Percentiles rank a stretch among this genome's conserved stretches.
Evolutionary conservation across 2,329 filamentous ascomycete genomes (phyloP).

Genomic region (Canariomyces notabilis): DNA sequence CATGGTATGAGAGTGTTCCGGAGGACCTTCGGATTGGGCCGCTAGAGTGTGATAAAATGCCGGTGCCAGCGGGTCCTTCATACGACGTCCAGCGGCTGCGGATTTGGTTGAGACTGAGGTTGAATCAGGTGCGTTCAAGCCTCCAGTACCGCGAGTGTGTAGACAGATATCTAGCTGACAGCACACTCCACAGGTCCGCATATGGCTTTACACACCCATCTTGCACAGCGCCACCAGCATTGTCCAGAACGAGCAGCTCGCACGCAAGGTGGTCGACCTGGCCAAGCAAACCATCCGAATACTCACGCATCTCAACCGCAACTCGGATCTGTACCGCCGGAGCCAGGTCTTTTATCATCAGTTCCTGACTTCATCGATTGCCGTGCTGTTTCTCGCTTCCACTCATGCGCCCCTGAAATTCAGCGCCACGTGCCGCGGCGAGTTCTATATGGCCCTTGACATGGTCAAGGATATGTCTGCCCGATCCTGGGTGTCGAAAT

Average conservation of each 20-base stretch:
- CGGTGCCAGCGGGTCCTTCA: constrained; percentile 50
- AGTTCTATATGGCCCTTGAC: constrained; percentile 75
- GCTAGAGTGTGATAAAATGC: constrained; percentile 51
- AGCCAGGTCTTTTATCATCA: constrained; percentile 77
- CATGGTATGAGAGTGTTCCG: constrained; percentile 78
- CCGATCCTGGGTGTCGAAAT: constrained; percentile 65
- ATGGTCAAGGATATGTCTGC: constrained; percentile 67
- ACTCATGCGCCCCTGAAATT: constrained; percentile 71
- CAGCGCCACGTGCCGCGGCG: constrained; percentile 61
- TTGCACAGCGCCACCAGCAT: constrained; percentile 82
- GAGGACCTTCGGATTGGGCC: constrained; percentile 54
- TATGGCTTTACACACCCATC: constrained; percentile 81
- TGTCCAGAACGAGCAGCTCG: constrained; percentile 66
- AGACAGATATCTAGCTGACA: background rate
- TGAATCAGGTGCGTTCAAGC: constrained; percentile 59
- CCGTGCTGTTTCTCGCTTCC: constrained; percentile 70
- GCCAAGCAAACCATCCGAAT: constrained; percentile 73
- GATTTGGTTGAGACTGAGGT: constrained; percentile 75
- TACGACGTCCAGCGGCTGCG: constrained; percentile 69
- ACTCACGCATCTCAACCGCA: constrained; percentile 65
- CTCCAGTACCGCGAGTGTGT: no score
- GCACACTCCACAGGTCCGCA: constrained; percentile 55
- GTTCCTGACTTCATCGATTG: constrained; percentile 69
- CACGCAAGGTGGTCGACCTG: constrained; percentile 68
- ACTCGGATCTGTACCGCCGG: constrained; percentile 64